A percentile compares a stretch with the other conserved stretches of the same genome.
These are phyloP conservation scores for Pythium rishiriense DNA, from an alignment of 352 stramenopile genomes.

Conservation along the genomic window DNA sequence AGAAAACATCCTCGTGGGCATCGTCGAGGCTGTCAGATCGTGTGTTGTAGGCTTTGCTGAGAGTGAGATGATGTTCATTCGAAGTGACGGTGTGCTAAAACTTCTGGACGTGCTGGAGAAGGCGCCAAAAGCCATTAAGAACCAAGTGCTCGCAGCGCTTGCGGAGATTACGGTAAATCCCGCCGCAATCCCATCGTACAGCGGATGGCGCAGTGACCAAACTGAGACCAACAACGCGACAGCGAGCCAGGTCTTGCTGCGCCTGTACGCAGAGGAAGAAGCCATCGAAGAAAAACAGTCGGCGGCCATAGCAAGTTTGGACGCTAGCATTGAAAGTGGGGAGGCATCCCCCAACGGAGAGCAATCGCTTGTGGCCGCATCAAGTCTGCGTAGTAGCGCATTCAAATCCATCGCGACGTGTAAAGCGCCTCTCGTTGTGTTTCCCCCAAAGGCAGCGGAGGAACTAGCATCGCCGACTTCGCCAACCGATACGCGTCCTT, in stretches of 20 bases:
- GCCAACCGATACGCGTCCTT: conserved; percentile 27
- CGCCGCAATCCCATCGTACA: conserved; percentile 67
- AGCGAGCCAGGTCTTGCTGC: conserved; percentile 60
- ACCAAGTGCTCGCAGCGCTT: conserved; percentile 61
- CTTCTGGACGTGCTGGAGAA: conserved; percentile 58
- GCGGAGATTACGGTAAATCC: conserved; percentile 73
- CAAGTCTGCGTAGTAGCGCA: conserved; percentile 39
- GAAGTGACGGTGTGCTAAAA: conserved; percentile 54
- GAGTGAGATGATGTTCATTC: conserved; percentile 63
- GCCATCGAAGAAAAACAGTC: conserved; percentile 33
- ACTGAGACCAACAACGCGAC: conserved; percentile 49
- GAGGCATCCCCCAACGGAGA: not conserved
- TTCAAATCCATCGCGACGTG: conserved; percentile 59
- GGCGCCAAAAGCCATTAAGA: conserved; percentile 53
- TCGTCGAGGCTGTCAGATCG: conserved; percentile 63
- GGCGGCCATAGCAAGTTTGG: not conserved
- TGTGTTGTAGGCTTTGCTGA: conserved; percentile 58
- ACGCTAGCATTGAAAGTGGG: not conserved
- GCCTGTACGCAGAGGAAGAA: conserved; percentile 71
- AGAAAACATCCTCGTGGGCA: conserved; percentile 62
- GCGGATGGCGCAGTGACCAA: conserved; percentile 53
- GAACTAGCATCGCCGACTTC: conserved; percentile 19
- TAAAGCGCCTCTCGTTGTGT: conserved; percentile 42
- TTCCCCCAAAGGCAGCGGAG: conserved; percentile 16
- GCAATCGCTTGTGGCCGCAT: conserved; percentile 26